Conservation (phyloP, 2,329 filamentous ascomycete genomes). For the Chaetomium globosum region DNA sequence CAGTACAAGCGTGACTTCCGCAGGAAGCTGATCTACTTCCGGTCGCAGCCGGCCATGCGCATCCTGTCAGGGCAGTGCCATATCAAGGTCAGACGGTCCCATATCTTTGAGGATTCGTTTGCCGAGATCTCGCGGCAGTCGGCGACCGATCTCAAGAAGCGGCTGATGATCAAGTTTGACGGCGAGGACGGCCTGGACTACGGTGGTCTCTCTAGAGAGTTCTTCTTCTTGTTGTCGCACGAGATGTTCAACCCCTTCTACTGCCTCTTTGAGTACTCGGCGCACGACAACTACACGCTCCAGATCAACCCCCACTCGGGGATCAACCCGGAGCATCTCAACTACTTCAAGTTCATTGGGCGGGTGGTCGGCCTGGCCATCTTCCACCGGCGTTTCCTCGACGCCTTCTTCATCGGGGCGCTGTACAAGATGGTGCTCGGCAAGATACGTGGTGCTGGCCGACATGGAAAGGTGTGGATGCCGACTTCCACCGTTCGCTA, state of each 20-base stretch:
- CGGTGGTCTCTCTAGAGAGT: conserved; percentile 94
- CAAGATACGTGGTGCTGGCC: conserved; percentile 84
- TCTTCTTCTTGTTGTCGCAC: conserved; percentile 98
- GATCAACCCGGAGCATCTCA: conserved; percentile 98
- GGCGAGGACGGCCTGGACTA: conserved; percentile 98
- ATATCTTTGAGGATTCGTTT: conserved; percentile 99
- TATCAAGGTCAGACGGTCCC: conserved; percentile 92
- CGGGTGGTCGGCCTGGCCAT: conserved; percentile 95
- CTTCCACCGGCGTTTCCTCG: conserved; percentile 95
- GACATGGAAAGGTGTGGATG: conserved; percentile 99
- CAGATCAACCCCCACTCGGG: conserved; percentile 99
- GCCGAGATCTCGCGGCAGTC: conserved; percentile 97
- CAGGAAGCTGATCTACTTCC: conserved; percentile 98
- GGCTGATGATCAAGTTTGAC: conserved; percentile 99
- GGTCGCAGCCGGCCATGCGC: conserved; percentile 92
- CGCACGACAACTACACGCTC: conserved; percentile 99
- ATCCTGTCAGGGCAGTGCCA: conserved; percentile 97
- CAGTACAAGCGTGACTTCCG: conserved; percentile 99
- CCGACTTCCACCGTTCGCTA: conserved; percentile 93
- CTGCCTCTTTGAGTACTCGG: conserved; percentile 98
- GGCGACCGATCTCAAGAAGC: conserved; percentile 94
- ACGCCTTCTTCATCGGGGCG: conserved; percentile 98
- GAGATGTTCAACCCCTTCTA: conserved; percentile 99
- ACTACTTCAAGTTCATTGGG: conserved; percentile 99
- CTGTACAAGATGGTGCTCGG: conserved; percentile 99